Evolutionary conservation across 129 eudicot species (phyloP), one percentile per base, ranked within the genome.

Genomic region (Smallanthus sonchifolius): DNA sequence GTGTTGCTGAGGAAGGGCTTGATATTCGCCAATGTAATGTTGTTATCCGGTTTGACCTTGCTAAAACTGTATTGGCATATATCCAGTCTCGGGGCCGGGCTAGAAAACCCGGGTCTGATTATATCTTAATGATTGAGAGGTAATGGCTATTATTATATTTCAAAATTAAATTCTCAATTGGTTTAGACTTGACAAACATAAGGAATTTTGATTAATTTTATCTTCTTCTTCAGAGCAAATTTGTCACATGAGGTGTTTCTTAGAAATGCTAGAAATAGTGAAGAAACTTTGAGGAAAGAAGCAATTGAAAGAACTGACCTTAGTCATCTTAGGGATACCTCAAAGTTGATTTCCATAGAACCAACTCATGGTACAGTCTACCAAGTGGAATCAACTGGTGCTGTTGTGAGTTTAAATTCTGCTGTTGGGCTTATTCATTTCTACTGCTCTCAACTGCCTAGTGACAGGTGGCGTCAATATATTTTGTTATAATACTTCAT

Each of bases 1-100:
- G 99, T 81, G 99, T 94, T 74, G 99, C 99, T 65, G 99, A 94
- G 88, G 99, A 94, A 87, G 99, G 99, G 36, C 99, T 94, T 75
- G 99, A 94, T 79, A 94, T 94, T 67, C 89, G 99, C 63, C 99
- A 94, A 67, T 94, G 99, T 83, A 94, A 94, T 88, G 99, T 94
- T 74, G 99, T 94, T 64, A 91, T 94, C 55, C 96, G 99, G 56
- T 94, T 94, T 87, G 99, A 94, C 82, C 99, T 94, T 76, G 99
- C 99, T 43, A 94, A 94, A 87, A 94, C 99, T 76, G 97, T 94
- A 74, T 77, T 94, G 78, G 99, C 99, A 19, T 94, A 94, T 79
- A 94, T 94, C 75, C 99, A 94, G 62, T 94, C 99, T 60, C 84
- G 99, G 77, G 99, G 99, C 20, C 90, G 99, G 85, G 99, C 99